These are phyloP conservation scores for Nemania sp. DNA, from an alignment of 2,329 filamentous ascomycete genomes.

Conservation along the genomic window DNA sequence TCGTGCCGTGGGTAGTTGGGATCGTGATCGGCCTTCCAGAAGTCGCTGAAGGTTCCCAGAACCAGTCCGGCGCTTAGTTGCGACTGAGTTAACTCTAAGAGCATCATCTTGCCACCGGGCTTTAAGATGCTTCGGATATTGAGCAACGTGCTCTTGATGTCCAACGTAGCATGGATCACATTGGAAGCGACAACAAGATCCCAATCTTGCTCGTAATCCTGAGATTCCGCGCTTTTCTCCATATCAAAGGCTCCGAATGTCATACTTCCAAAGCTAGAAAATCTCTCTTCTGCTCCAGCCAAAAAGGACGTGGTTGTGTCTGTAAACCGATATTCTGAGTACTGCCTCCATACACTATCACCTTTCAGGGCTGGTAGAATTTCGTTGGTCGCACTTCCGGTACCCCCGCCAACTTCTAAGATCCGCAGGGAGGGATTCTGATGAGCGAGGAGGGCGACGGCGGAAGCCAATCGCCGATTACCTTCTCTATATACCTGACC, in stretches of 20 bases:
- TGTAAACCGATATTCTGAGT: slow-evolving; percentile 1
- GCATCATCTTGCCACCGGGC: slow-evolving; percentile 27
- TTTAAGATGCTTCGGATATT: slow-evolving; percentile 25
- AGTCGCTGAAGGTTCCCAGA: slow-evolving; percentile 15
- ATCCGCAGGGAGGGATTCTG: background rate
- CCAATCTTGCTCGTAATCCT: slow-evolving; percentile 17
- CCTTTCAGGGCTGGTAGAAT: background rate
- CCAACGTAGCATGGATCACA: slow-evolving; percentile 21
- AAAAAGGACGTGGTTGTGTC: background rate
- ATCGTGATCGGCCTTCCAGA: slow-evolving; percentile 18
- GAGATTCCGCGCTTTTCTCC: slow-evolving; percentile 5
- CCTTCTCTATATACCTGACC: slow-evolving; percentile 12
- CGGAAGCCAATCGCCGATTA: background rate
- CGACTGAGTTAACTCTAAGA: slow-evolving; percentile 16
- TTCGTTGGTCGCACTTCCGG: background rate
- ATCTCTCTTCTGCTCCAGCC: background rate
- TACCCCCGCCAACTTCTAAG: slow-evolving; percentile 4
- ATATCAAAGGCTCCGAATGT: slow-evolving; percentile 25
- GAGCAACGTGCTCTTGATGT: slow-evolving; percentile 15
- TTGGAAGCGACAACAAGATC: slow-evolving; percentile 23
- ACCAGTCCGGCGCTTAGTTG: slow-evolving; percentile 17
- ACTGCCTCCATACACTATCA: background rate
- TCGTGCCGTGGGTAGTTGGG: slow-evolving; percentile 1
- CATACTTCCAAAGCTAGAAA: slow-evolving; percentile 4
- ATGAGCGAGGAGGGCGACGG: background rate